A percentile compares a stretch with the other conserved stretches of the same genome.
Evolutionary conservation across 225 moss, liverwort and hornwort genomes (phyloP).

Genomic region (Anthoceros angustus): DNA sequence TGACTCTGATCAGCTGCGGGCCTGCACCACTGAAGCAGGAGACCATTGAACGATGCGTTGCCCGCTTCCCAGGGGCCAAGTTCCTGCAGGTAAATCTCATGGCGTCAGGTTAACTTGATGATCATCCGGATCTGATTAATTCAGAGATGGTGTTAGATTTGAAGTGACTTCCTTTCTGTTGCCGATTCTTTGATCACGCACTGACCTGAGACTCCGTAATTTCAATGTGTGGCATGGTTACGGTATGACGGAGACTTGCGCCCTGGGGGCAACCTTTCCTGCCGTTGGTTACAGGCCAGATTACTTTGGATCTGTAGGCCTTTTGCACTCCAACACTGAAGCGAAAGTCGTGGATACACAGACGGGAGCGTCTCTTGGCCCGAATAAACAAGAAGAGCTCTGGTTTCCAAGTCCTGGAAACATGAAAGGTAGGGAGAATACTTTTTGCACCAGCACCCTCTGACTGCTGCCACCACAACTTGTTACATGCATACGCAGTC

Average conservation of each 20-base stretch:
- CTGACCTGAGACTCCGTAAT: background rate
- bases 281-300: constrained; percentile 12
- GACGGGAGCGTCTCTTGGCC: constrained; percentile 25
- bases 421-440: constrained; percentile 44
- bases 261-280: constrained; percentile 14
- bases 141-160: too few relatives aligned
- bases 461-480: too few relatives aligned
- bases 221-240: constrained; percentile 35
- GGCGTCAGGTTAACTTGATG: background rate
- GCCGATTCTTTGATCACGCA: background rate
- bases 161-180: background rate
- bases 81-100: constrained; percentile 28
- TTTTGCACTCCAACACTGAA: constrained; percentile 28
- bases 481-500: too few relatives aligned
- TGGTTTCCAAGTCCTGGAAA: constrained; percentile 50
- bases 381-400: constrained; percentile 48
- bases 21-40: constrained; percentile 50
- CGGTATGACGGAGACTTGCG: constrained; percentile 57
- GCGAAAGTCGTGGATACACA: constrained; percentile 51
- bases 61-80: constrained; percentile 32
- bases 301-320: constrained; percentile 43
- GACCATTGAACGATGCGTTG: constrained; percentile 19
- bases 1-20: constrained; percentile 40
- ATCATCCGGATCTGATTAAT: background rate
- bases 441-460: too few relatives aligned